These are phyloP conservation scores for Eucalyptus regnans DNA, from an alignment of 345 rosid genomes.

Conservation along the genomic window DNA sequence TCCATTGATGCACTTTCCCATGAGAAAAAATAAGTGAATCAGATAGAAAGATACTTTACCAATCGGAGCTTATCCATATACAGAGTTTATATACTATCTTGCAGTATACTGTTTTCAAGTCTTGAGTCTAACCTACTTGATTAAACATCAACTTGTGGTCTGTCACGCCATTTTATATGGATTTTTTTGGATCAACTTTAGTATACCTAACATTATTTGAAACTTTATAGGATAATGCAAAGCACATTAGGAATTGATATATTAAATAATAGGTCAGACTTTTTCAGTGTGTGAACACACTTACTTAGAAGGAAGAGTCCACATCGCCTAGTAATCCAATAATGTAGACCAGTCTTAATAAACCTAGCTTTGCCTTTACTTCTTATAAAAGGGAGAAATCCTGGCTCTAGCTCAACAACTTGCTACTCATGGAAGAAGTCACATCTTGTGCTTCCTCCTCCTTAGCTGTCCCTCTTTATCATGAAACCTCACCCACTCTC, in stretches of 20 bases:
- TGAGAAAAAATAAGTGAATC: neutral
- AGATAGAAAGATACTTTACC: neutral
- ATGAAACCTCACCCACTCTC: neutral
- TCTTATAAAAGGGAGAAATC: neutral
- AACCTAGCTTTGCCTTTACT: neutral
- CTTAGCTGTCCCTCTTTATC: neutral
- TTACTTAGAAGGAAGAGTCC: no score
- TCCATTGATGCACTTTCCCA: neutral
- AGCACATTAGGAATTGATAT: neutral
- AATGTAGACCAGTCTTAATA: neutral
- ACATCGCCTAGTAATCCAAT: no score
- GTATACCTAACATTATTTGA: neutral
- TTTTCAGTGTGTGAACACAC: no score
- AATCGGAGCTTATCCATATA: neutral
- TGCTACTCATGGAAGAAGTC: neutral
- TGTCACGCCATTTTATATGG: neutral
- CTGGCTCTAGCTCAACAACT: neutral
- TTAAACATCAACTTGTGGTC: neutral
- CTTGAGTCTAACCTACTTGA: neutral
- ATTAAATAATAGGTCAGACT: no score
- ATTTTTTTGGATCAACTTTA: neutral
- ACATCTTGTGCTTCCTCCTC: neutral
- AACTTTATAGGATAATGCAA: neutral
- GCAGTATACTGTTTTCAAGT: neutral
- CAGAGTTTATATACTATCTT: neutral